Evolutionary conservation across 106 monocot genomes (phyloP).

Genomic region (Allium fistulosum): DNA sequence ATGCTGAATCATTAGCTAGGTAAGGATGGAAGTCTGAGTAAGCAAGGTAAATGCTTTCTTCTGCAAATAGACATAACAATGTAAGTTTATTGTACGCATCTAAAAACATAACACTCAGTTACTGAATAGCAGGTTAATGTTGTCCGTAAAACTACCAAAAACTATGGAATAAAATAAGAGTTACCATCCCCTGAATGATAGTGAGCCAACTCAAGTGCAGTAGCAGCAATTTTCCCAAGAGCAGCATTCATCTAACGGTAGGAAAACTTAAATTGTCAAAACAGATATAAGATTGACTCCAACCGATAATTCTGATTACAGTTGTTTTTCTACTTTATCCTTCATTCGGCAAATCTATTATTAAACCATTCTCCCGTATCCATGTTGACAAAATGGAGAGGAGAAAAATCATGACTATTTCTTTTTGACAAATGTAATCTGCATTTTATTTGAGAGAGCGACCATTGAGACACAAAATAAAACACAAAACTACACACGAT

Average conservation of each 20-base stretch:
- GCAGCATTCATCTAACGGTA: slow-evolving; percentile 81
- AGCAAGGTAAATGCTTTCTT: slow-evolving; percentile 67
- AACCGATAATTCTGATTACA: too few species aligned
- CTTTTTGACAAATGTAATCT: too few species aligned
- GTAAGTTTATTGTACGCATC: not conserved
- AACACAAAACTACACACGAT: too few species aligned
- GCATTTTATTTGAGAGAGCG: too few species aligned
- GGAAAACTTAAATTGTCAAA: not conserved
- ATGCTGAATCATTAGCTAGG: slow-evolving; percentile 65
- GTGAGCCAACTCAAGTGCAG: slow-evolving; percentile 79
- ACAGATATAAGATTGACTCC: too few species aligned
- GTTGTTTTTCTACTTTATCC: too few species aligned
- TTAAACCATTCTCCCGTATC: too few species aligned
- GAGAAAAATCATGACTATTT: too few species aligned
- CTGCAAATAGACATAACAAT: slow-evolving; percentile 32
- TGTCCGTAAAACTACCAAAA: not conserved
- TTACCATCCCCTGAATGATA: slow-evolving; percentile 89
- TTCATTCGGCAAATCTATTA: too few species aligned
- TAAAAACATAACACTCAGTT: too few species aligned
- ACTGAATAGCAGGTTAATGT: too few species aligned
- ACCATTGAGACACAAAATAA: too few species aligned
- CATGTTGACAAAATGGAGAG: slow-evolving; percentile 3
- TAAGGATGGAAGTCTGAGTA: slow-evolving; percentile 85
- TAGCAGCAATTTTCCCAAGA: slow-evolving; percentile 83
- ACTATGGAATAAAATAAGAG: not conserved